Evolutionary conservation across 1,284 basidiomycete genomes (phyloP).

Genomic region (Boletus sp.): DNA sequence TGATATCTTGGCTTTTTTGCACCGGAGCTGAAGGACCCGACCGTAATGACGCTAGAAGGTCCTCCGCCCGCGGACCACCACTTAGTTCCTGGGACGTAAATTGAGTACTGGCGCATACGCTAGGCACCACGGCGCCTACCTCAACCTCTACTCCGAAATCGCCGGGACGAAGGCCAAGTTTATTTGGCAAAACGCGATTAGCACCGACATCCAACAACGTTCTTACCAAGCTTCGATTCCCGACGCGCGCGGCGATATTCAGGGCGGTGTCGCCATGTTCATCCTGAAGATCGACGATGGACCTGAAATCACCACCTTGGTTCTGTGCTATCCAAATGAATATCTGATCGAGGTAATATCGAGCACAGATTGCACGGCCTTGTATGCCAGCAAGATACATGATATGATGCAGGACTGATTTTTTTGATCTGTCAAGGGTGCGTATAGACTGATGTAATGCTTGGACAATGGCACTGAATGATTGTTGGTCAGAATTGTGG

Average conservation of each 20-base stretch:
- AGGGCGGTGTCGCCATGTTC: constrained; percentile 95
- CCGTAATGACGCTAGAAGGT: constrained; percentile 66
- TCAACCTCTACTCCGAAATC: constrained; percentile 94
- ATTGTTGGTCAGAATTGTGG: constrained; percentile 78
- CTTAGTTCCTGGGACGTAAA: constrained; percentile 55
- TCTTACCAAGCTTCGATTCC: constrained; percentile 84
- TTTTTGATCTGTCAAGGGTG: constrained; percentile 87
- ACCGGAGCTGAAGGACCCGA: constrained; percentile 69
- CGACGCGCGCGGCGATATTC: constrained; percentile 92
- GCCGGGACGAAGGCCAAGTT: constrained; percentile 85
- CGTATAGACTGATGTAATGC: constrained; percentile 72
- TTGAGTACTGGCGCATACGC: not conserved
- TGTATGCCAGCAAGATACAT: constrained; percentile 88
- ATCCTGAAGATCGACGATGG: constrained; percentile 89
- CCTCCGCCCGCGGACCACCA: constrained; percentile 68
- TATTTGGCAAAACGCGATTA: constrained; percentile 88
- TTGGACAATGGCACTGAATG: constrained; percentile 68
- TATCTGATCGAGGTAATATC: constrained; percentile 91
- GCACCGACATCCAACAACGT: constrained; percentile 92
- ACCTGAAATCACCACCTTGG: constrained; percentile 70
- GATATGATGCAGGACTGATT: constrained; percentile 93
- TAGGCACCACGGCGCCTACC: constrained; percentile 42
- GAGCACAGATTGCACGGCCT: constrained; percentile 78
- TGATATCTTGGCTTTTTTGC: constrained; percentile 87
- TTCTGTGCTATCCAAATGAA: constrained; percentile 79